Percentiles rank a stretch among this genome's conserved stretches.
Conservation (phyloP, 305 asterid genomes). For the Fraxinus albicans region DNA sequence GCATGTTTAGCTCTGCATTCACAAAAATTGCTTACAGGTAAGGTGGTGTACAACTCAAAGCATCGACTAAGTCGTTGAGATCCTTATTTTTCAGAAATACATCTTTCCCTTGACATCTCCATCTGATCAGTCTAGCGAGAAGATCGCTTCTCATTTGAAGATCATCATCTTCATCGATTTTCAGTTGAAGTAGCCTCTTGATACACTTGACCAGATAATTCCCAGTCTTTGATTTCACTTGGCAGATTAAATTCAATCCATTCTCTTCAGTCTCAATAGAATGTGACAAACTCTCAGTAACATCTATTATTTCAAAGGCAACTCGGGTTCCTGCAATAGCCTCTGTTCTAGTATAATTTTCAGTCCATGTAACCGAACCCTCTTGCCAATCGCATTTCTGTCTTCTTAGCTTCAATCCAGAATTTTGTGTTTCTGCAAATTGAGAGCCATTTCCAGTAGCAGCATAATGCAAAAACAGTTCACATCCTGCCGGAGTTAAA, state of each 20-base stretch:
- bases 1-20: not conserved
- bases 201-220: conserved; percentile 58
- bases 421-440: conserved; percentile 29
- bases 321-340: conserved; percentile 61
- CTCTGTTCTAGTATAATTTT: conserved; percentile 44
- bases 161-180: conserved; percentile 30
- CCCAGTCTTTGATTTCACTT: conserved; percentile 49
- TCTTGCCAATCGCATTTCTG: conserved; percentile 26
- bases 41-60: conserved; percentile 36
- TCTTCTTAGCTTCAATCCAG: conserved; percentile 37
- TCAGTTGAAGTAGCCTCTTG: conserved; percentile 46
- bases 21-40: conserved; percentile 5
- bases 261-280: conserved; percentile 59
- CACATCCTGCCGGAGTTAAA: conserved; percentile 49
- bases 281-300: conserved; percentile 38
- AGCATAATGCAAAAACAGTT: conserved; percentile 68
- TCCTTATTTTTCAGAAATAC: conserved; percentile 42
- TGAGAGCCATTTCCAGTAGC: conserved; percentile 51
- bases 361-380: conserved; percentile 31
- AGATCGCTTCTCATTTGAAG: conserved; percentile 49
- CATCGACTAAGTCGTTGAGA: conserved; percentile 39
- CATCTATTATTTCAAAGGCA: conserved; percentile 61
- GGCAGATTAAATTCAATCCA: conserved; percentile 39
- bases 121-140: conserved; percentile 41
- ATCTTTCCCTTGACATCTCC: conserved; percentile 60